phyloP scores from a whole-genome alignment of 2,329 filamentous ascomycete species.

The Aspergillus pseudoviridinutans region DNA sequence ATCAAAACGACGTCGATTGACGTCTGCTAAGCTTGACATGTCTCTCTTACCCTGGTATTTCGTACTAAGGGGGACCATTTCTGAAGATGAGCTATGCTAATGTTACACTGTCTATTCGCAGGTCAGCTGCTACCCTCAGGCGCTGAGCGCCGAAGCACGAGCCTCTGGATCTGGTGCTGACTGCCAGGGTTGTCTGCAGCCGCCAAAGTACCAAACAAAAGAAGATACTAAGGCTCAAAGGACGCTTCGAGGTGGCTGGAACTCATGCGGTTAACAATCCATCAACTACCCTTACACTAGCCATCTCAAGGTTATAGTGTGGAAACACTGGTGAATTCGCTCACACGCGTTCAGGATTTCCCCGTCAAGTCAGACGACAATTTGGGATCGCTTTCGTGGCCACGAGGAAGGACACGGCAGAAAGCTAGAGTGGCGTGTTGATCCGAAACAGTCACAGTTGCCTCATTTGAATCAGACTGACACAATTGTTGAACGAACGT shows the following conservation, averaged over 20 bases:
- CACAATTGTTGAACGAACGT: background rate
- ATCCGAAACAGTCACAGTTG: background rate
- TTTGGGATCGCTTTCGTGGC: background rate
- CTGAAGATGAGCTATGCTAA: background rate
- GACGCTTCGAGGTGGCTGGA: background rate
- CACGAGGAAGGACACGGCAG: background rate
- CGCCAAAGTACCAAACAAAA: background rate
- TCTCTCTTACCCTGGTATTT: background rate
- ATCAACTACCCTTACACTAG: background rate
- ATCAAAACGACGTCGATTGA: background rate
- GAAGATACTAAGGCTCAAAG: background rate
- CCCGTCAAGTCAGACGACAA: background rate
- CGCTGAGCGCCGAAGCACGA: background rate
- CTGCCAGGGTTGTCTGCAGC: background rate
- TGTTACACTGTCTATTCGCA: background rate
- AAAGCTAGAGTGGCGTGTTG: background rate
- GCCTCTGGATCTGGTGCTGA: background rate
- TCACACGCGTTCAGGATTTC: background rate
- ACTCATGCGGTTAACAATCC: background rate
- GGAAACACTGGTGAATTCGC: background rate
- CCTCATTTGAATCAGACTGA: background rate
- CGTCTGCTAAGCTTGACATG: background rate
- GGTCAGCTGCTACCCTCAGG: background rate
- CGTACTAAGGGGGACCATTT: background rate
- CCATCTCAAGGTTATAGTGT: background rate